Conservation (phyloP, 352 stramenopile species). For the Pythium apleroticum region DNA sequence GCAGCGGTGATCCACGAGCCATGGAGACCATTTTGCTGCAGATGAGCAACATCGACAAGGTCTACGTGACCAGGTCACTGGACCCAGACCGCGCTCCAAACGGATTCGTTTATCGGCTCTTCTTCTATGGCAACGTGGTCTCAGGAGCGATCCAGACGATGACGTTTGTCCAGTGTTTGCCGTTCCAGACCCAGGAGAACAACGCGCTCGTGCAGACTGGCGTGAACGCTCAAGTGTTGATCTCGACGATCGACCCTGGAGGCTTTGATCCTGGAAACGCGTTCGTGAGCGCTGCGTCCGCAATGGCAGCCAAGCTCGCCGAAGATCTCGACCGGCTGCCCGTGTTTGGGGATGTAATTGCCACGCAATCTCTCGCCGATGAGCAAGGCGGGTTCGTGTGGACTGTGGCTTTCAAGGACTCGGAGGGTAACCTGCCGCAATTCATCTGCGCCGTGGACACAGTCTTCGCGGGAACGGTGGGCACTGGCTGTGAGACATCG, state of each 20-base stretch:
- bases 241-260: constrained; percentile 48
- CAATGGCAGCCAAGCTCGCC: constrained; percentile 46
- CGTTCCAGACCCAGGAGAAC: constrained; percentile 66
- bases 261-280: constrained; percentile 50
- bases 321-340: constrained; percentile 51
- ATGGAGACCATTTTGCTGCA: constrained; percentile 54
- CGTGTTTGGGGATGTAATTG: constrained; percentile 60
- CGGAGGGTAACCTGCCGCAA: constrained; percentile 60
- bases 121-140: constrained; percentile 79
- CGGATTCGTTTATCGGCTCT: constrained; percentile 69
- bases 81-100: constrained; percentile 40
- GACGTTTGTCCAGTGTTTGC: constrained; percentile 29
- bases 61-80: constrained; percentile 57
- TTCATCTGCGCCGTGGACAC: constrained; percentile 68
- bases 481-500: constrained; percentile 46
- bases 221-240: constrained; percentile 33
- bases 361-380: constrained; percentile 62
- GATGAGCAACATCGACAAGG: constrained; percentile 76
- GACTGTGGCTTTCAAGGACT: constrained; percentile 74
- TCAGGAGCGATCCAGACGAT: constrained; percentile 33
- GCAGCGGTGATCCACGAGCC: constrained; percentile 29
- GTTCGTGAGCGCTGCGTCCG: constrained; percentile 44
- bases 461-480: constrained; percentile 30
- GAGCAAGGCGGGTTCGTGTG: constrained; percentile 70
- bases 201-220: constrained; percentile 48